These are phyloP conservation scores for Calamus simplicifolius DNA, from an alignment of 176 grass and related monocot species.

Conservation along the genomic window DNA sequence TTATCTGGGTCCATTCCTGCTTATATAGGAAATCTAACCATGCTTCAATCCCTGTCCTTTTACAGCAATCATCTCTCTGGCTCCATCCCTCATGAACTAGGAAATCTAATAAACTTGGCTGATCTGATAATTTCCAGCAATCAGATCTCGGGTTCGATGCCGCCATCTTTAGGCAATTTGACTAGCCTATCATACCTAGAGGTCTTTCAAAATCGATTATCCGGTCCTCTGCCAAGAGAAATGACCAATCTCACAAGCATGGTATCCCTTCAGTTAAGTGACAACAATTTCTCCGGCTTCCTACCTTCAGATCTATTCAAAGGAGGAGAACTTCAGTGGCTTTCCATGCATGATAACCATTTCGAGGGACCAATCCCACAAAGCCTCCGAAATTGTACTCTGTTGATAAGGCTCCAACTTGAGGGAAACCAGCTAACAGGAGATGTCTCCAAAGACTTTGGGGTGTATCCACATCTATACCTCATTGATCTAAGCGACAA, in stretches of 20 bases:
- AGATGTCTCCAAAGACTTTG: not conserved
- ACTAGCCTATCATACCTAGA: not conserved
- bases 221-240: not conserved
- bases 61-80: too few relatives aligned
- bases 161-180: constrained; percentile 5
- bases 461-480: not conserved
- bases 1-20: too few relatives aligned
- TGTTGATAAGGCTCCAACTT: not conserved
- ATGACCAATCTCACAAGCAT: not conserved
- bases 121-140: not conserved
- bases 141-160: not conserved
- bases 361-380: not conserved
- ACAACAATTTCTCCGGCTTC: not conserved
- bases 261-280: not conserved
- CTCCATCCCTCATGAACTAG: too few relatives aligned
- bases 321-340: not conserved
- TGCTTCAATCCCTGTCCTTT: too few relatives aligned
- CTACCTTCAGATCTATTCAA: not conserved
- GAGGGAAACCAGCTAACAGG: not conserved
- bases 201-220: not conserved
- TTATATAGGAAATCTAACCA: too few relatives aligned
- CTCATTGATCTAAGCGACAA: not conserved
- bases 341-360: not conserved
- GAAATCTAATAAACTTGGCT: too few relatives aligned
- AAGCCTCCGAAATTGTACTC: not conserved